These are phyloP conservation scores for Rubroboletus pulcherrimus DNA, from an alignment of 768 basidiomycete genomes.

Conservation along the genomic window DNA sequence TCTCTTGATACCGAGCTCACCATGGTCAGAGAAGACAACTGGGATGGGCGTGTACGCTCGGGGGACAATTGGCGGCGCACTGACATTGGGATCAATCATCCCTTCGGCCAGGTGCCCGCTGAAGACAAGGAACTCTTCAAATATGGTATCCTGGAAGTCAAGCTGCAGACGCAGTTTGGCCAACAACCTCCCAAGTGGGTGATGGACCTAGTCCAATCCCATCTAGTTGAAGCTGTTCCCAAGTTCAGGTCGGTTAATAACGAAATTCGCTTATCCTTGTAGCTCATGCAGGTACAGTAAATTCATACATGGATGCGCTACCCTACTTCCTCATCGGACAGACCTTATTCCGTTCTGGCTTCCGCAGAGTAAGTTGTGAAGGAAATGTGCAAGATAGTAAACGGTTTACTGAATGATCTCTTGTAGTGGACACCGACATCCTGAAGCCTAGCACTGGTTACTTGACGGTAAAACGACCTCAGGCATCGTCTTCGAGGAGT, in stretches of 20 bases:
- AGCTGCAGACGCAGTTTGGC: conserved; percentile 92
- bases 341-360: conserved; percentile 98
- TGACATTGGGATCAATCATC: conserved; percentile 90
- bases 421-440: conserved; percentile 88
- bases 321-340: conserved; percentile 86
- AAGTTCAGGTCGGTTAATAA: conserved; percentile 74
- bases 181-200: conserved; percentile 98
- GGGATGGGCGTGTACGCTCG: conserved; percentile 78
- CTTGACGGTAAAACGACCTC: conserved; percentile 74
- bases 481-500: conserved; percentile 41
- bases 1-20: conserved; percentile 96
- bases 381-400: too few relatives aligned
- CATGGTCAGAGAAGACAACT: conserved; percentile 94
- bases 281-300: conserved; percentile 46
- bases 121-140: conserved; percentile 95
- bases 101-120: conserved; percentile 69
- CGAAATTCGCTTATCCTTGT: not conserved
- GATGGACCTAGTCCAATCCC: conserved; percentile 89
- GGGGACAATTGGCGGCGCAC: conserved; percentile 91
- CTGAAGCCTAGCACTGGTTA: conserved; percentile 86
- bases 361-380: conserved; percentile 68
- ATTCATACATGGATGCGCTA: conserved; percentile 96
- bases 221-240: conserved; percentile 95
- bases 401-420: not conserved
- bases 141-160: conserved; percentile 96